Evolutionary conservation across 306 rosid genomes (phyloP), one percentile per base, ranked within the genome.

Genomic region (Ormosia semicastrata): DNA sequence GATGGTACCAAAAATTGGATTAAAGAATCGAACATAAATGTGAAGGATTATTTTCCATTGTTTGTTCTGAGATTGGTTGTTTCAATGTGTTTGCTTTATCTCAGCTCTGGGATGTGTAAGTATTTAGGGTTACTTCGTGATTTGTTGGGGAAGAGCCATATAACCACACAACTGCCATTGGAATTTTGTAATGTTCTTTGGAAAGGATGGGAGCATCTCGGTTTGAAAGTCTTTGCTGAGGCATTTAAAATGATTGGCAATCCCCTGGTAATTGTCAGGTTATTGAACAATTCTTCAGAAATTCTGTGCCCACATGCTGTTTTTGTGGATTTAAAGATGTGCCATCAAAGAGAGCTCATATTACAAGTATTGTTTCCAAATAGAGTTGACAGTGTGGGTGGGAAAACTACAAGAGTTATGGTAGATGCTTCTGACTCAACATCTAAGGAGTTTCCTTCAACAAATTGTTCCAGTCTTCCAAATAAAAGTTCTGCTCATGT

Each of bases 241-340:
- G 91, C 90, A 41, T 86, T 92, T 64, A 77, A 79, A 67, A 30
- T 62, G 73, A 66, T 88, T 50, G 86, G 53, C 57, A 87, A 92
- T 82, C 86, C 92, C 37, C 75, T 92, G 81, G 90, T 90, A 2
- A 66, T 87, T 79, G 92, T 81, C 29, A 67, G 77, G 44, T 77
- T 83, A 33, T 53, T 70, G 47, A 30, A 66, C 37, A 70, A 70
- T 50, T 34, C 71, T 56, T 5, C 81, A 3, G 52, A 79, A 41
- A 32, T 50, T 17, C 6, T 14, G 2, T 83, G 87, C 43, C 70
- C 80, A 36, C 87, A 87, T 83, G 91, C 88, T 3, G 46, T 88
- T 30, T 43, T 32, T 77, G 74, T 89, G 8, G 87, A 92, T 83
- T 75, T 86, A 75, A 83, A 2, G 8, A 47, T 8, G 52, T 66